Base-by-base conservation (phyloP, 1,284 basidiomycete genomes). In the Singerocomus rubriflavus region DNA sequence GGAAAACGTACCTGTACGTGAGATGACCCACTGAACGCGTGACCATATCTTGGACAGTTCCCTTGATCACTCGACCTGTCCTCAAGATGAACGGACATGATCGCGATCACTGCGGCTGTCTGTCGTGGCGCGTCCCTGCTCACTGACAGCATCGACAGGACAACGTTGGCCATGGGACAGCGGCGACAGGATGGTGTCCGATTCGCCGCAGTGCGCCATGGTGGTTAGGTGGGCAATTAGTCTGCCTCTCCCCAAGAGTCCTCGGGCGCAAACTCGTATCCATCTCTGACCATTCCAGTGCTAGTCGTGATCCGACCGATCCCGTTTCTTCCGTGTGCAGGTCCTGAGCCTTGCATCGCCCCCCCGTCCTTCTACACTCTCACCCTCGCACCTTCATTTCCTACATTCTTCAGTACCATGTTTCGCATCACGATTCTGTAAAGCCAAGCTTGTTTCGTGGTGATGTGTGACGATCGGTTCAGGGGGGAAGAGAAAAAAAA, bases 301-400 rank as follows among this genome's bases (percentile, higher is more conserved):
- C 27, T 31, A 26, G 32, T 26, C 33, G 31, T 64, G 60, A 64
- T 62, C 63, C 60, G 60, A 44, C 46, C 3, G 4, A 14, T 60
- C 40, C 61, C 63, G 63, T 45, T 41, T 30, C 33, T 57, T 59
- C 50, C 60, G 52, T 33, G 16, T 46, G 29, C 34, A 21, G 36
- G 32, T 34, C 41, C 31, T 21, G 21, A 36, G 29, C 38, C 25
- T 33, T 30, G 27, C 44, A 47, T 38, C 39, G 43, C 44, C 57
- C 21, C 7, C 6, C 43, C 21, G 21, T 4, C 21, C 21, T 21
- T 9, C n/a, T 43, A 36, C 51, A 44, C 34, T 14, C 6, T 44
- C 43, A 10, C 36, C 14, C 4, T 31, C 54, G n/a, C 35, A 11
- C 10, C 21, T 52, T 55, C 34, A 39, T 52, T 33, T 21, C 31